Evolutionary conservation across 2,329 filamentous ascomycete species (phyloP).

Genomic region (Orbilia javanica): DNA sequence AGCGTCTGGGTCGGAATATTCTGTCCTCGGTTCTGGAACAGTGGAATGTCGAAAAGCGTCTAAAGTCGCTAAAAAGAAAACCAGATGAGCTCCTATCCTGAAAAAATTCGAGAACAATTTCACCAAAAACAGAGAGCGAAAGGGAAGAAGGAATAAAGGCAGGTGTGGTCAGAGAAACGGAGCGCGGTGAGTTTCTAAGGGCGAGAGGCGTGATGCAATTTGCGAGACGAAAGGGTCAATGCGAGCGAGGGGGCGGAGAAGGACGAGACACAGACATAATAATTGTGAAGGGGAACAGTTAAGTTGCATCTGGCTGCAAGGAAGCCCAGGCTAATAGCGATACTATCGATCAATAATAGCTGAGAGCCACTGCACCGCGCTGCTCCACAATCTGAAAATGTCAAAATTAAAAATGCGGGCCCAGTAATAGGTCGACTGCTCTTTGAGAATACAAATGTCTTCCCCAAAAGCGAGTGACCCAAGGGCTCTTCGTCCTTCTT

Average conservation of each 20-base stretch:
- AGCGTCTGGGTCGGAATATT: conserved; percentile 39
- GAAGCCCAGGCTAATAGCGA: conserved; percentile 56
- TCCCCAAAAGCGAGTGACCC: conserved; percentile 10
- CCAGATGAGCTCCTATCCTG: conserved; percentile 57
- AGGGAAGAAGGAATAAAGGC: conserved; percentile 36
- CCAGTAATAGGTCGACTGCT: conserved; percentile 23
- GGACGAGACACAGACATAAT: conserved; percentile 35
- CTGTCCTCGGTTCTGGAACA: conserved; percentile 45
- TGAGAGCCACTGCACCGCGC: conserved; percentile 11
- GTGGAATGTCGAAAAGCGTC: conserved; percentile 44
- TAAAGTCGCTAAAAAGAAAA: conserved; percentile 48
- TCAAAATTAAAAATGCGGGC: conserved; percentile 54
- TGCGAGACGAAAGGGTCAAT: conserved; percentile 58
- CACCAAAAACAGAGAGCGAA: conserved; percentile 10
- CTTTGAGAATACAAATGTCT: conserved; percentile 16
- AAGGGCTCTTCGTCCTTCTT: neutral
- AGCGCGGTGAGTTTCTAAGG: conserved; percentile 56
- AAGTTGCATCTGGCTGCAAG: conserved; percentile 49
- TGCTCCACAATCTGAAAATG: conserved; percentile 45
- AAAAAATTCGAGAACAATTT: conserved; percentile 41
- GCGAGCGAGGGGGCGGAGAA: conserved; percentile 49
- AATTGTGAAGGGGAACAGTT: conserved; percentile 34
- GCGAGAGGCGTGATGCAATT: conserved; percentile 58
- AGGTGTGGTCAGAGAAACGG: conserved; percentile 53
- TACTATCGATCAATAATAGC: conserved; percentile 40